Evolutionary conservation across 352 stramenopile species (phyloP).

Genomic region (Phytophthora fragariae): DNA sequence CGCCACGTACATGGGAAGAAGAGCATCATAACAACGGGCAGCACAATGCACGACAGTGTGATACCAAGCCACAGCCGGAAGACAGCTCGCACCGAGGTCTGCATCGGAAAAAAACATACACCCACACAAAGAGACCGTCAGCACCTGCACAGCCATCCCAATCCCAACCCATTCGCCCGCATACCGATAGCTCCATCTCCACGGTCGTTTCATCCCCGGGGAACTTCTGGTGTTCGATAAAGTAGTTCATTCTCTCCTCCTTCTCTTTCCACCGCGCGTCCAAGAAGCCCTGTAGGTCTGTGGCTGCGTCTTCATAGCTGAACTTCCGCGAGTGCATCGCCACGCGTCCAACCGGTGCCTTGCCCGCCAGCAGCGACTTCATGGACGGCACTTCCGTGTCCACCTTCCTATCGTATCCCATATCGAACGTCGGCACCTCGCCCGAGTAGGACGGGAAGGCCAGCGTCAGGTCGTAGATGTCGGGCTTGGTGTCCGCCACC

Average conservation of each 20-base stretch:
- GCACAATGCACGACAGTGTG: slow-evolving; percentile 64
- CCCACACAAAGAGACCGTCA: slow-evolving; percentile 5
- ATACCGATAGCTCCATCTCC: slow-evolving; percentile 52
- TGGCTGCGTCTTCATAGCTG: slow-evolving; percentile 61
- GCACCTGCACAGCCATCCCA: background rate
- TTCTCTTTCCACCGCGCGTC: slow-evolving; percentile 82
- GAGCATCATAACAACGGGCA: slow-evolving; percentile 80
- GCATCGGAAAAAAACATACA: slow-evolving; percentile 12
- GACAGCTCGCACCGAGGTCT: slow-evolving; percentile 71
- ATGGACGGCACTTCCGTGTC: slow-evolving; percentile 89
- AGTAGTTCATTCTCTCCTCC: slow-evolving; percentile 75
- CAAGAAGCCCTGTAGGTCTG: slow-evolving; percentile 67
- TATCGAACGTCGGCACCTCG: slow-evolving; percentile 89
- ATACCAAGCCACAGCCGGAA: slow-evolving; percentile 82
- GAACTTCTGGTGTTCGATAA: slow-evolving; percentile 79
- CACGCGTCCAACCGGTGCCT: slow-evolving; percentile 50
- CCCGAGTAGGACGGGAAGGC: slow-evolving; percentile 86
- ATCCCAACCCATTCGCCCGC: background rate
- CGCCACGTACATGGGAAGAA: slow-evolving; percentile 75
- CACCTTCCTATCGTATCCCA: slow-evolving; percentile 86
- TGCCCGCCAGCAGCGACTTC: slow-evolving; percentile 72
- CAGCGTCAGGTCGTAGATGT: slow-evolving; percentile 96
- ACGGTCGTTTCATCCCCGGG: slow-evolving; percentile 35
- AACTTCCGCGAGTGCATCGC: slow-evolving; percentile 73
- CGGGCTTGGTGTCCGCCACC: slow-evolving; percentile 81